phyloP scores from a whole-genome alignment of 2,329 filamentous ascomycete genomes.

The Spiromastix sp. region DNA sequence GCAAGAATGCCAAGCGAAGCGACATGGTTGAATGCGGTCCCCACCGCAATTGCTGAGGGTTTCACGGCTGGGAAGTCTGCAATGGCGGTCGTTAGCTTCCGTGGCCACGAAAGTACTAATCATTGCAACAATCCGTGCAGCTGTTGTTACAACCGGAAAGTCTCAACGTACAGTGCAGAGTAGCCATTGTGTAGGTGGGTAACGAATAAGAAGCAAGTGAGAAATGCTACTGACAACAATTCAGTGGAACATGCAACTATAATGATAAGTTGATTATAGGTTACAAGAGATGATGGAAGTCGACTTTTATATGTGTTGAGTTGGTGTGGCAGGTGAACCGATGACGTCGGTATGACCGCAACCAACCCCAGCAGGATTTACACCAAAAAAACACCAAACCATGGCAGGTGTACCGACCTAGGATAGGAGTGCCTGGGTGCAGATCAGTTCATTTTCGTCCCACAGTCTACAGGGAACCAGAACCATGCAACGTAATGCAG shows the following conservation, averaged over 20 bases:
- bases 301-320: no score
- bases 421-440: no score
- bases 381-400: no score
- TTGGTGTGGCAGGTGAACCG: constrained; percentile 4
- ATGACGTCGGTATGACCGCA: constrained; percentile 5
- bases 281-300: no score
- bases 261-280: no score
- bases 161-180: constrained; percentile 43
- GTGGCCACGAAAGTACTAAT: not conserved
- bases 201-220: no score
- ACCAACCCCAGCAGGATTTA: not conserved
- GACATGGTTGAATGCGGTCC: constrained; percentile 90
- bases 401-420: not conserved
- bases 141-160: constrained; percentile 1
- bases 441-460: no score
- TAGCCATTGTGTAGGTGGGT: constrained; percentile 48
- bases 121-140: not conserved
- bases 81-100: not conserved
- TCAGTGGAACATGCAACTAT: no score
- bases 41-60: constrained; percentile 94
- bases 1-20: constrained; percentile 78
- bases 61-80: constrained; percentile 73
- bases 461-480: no score
- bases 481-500: no score
- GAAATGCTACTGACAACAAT: no score